Evolutionary conservation across 805 yeast species (phyloP), one percentile per base, ranked within the genome.

Genomic region (Wickerhamiella bombiphila): DNA sequence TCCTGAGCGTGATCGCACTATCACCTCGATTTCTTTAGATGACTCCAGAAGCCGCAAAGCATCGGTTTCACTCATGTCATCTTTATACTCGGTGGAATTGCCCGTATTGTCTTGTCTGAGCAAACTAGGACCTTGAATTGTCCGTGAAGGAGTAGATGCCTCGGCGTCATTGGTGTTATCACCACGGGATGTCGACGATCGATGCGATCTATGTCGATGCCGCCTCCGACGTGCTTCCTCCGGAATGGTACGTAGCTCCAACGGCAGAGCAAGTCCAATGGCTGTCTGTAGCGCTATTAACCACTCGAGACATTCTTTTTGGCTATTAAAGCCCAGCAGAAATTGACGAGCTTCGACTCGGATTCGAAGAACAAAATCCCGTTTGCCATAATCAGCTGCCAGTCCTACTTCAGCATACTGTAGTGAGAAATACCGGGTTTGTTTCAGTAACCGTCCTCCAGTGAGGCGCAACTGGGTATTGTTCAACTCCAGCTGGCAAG

Each of bases 321-420:
- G 67, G 30, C 67, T 63, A 2, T 69, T 55, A 49, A 81, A 81
- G 39, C 72, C 74, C 2, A 88, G 46, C 30, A 88, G 55, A 43
- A 82, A 68, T 56, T 88, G 97, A 55, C 81, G 85, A 29, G 77
- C 70, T 57, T 88, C 97, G 26, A 78, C 69, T 16, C 98, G 69
- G 14, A 88, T 48, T 35, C 98, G 61, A 14, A 50, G 30, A 1
- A 37, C 26, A 34, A 43, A 21, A 15, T 36, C 38, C 45, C 69
- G 70, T 55, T 83, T 82, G 40, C 68, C 69, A 57, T 83, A 83
- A 57, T 88, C 98, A 2, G 72, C 65, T 0, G 97, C 95, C 11
- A 83, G 61, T 0, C 98, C 98, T 32, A 81, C 59, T 49, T 68
- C 74, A 9, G 91, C 86, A 58, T 76, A 76, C 57, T 91, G 97